phyloP scores from a whole-genome alignment of 768 basidiomycete species.

The Boletus fagicola region DNA sequence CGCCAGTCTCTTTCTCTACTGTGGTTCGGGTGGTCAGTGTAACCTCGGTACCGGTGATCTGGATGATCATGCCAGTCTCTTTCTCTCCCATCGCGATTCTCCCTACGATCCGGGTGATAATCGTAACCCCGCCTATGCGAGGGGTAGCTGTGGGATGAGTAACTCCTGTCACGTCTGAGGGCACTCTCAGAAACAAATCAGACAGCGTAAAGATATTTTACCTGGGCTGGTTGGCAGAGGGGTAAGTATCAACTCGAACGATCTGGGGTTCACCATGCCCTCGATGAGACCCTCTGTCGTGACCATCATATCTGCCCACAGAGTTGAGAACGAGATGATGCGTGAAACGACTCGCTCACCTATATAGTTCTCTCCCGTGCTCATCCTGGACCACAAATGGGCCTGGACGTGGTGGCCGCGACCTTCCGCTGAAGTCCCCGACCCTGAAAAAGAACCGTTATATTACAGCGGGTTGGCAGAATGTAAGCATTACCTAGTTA shows the following conservation, averaged over 20 bases:
- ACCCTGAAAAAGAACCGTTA: slow-evolving; percentile 37
- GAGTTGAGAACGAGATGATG: slow-evolving; percentile 1
- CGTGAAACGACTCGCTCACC: slow-evolving; percentile 34
- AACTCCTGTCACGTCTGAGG: slow-evolving; percentile 24
- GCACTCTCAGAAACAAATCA: slow-evolving; percentile 10
- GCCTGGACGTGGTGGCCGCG: slow-evolving; percentile 29
- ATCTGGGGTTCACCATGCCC: slow-evolving; percentile 29
- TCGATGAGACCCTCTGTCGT: slow-evolving; percentile 22
- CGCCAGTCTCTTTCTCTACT: slow-evolving; percentile 13
- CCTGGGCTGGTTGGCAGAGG: slow-evolving; percentile 17
- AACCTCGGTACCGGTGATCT: slow-evolving; percentile 23
- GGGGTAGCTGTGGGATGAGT: slow-evolving; percentile 24
- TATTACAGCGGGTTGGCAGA: background rate
- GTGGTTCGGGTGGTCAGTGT: slow-evolving; percentile 16
- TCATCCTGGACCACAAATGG: slow-evolving; percentile 62
- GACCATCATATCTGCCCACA: slow-evolving; percentile 26
- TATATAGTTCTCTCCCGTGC: slow-evolving; percentile 55
- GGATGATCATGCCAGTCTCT: slow-evolving; percentile 20
- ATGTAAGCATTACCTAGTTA: slow-evolving; percentile 47
- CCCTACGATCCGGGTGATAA: slow-evolving; percentile 22
- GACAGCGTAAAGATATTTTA: slow-evolving; percentile 10
- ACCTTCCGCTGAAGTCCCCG: slow-evolving; percentile 45
- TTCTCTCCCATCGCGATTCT: slow-evolving; percentile 22
- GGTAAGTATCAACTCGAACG: slow-evolving; percentile 24
- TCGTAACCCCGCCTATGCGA: slow-evolving; percentile 25